Evolutionary conservation across 2,329 filamentous ascomycete species (phyloP), one percentile per base, ranked within the genome.

Genomic region (Pezicula neosporulosa): DNA sequence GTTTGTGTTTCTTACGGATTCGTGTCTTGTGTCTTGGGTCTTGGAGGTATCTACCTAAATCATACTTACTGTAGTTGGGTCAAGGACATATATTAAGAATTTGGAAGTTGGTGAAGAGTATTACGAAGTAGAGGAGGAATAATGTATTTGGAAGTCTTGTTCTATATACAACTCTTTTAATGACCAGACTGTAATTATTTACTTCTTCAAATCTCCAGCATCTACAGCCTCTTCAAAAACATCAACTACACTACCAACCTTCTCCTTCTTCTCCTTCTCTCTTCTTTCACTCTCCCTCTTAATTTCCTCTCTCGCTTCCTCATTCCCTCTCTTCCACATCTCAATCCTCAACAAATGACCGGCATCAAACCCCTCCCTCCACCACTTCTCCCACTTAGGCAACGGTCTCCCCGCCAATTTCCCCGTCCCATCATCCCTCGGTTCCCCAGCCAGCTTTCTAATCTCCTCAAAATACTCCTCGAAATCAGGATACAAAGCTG

Each of bases 391-490:
- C 39, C 75, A 82, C 49, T 56, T 64, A 1, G 77, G 75, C 52
- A 78, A 57, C 49, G 60, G 61, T 39, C 78, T 69, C 7, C 30
- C 30, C 12, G 12, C 30, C 30, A 33, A 10, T 13, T 33, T 33
- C 2, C 78, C 78, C 16, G 70, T 64, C 0, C 70, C 75, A 2
- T 68, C 56, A 27, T 2, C 18, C 13, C 66, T 65, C 0, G 70
- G 70, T 41, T 76, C 71, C 0, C 79, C 78, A 2, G 79, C 76
- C 21, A 83, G 56, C 16, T 52, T 56, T 28, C 81, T 71, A 15
- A 84, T 54, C 1, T 68, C 70, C 63, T 87, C 81, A 57, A 87
- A 87, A 60, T 87, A 87, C 13, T 80, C 75, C 55, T 83, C 77
- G 60, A 87, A 86, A 28, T 86, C 76, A 0, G 83, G 83, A 52